Percentiles rank a stretch among this genome's conserved stretches.
Conservation (phyloP, 352 stramenopile genomes). For the Hyaloperonospora brassicae region DNA sequence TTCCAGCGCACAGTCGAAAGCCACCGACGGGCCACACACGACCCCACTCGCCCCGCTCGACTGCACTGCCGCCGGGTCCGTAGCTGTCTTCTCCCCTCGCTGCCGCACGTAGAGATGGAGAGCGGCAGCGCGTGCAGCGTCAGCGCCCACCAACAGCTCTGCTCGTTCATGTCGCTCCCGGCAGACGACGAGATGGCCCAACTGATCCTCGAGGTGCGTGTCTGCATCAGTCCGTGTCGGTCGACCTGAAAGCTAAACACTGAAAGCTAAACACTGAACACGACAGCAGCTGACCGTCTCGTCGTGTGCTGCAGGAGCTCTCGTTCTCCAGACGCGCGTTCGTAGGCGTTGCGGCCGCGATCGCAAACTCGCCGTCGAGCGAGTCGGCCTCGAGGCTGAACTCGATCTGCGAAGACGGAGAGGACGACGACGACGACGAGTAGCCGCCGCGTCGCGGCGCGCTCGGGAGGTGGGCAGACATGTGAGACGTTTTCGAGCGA, state of each 20-base stretch:
- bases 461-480: constrained; percentile 9
- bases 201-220: constrained; percentile 60
- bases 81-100: too few relatives aligned
- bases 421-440: constrained; percentile 28
- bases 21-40: too few relatives aligned
- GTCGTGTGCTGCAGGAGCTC: constrained; percentile 33
- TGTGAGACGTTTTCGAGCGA: constrained; percentile 3
- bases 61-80: too few relatives aligned
- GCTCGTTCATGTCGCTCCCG: constrained; percentile 60
- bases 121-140: constrained; percentile 12
- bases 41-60: too few relatives aligned
- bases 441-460: constrained; percentile 3
- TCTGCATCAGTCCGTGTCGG: not conserved
- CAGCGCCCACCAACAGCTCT: constrained; percentile 57
- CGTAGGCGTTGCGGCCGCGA: constrained; percentile 47
- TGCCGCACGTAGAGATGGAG: too few relatives aligned
- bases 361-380: constrained; percentile 53
- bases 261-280: too few relatives aligned
- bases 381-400: constrained; percentile 48
- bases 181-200: constrained; percentile 71
- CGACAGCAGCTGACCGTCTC: not conserved
- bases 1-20: too few relatives aligned
- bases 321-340: constrained; percentile 51
- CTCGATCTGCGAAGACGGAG: constrained; percentile 56
- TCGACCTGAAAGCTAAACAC: constrained; percentile 10